Conservation (phyloP, 163 green algal genomes). For the Scenedesmus sp. region DNA sequence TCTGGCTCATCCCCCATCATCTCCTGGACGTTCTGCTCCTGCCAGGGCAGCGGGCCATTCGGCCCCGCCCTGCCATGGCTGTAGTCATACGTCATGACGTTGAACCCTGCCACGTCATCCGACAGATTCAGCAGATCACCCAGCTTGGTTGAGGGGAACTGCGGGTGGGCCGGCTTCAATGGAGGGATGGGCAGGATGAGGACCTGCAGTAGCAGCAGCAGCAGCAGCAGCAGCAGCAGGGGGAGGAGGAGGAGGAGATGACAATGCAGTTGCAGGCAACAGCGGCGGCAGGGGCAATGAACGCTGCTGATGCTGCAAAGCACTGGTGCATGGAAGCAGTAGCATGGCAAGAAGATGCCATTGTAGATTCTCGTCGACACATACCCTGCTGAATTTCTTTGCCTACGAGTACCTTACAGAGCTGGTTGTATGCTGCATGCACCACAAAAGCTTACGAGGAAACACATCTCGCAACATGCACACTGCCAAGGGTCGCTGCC, state of each 20-base stretch:
- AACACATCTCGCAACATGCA: too few species aligned
- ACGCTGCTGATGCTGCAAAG: too few species aligned
- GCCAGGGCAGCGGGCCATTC: slow-evolving; percentile 78
- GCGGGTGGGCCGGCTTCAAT: slow-evolving; percentile 31
- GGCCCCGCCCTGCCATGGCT: slow-evolving; percentile 55
- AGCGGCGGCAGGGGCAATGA: not conserved
- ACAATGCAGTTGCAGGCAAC: too few species aligned
- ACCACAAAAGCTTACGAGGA: too few species aligned
- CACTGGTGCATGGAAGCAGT: not conserved
- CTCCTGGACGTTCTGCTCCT: slow-evolving; percentile 62
- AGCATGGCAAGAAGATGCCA: slow-evolving; percentile 8
- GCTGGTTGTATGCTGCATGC: too few species aligned
- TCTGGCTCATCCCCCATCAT: slow-evolving; percentile 37
- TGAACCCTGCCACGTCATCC: slow-evolving; percentile 62
- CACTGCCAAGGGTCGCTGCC: too few species aligned
- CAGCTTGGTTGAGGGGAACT: slow-evolving; percentile 15
- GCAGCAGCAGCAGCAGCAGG: not conserved
- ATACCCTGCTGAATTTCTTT: too few species aligned
- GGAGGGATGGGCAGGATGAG: slow-evolving; percentile 76
- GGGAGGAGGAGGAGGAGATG: not conserved
- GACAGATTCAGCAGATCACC: slow-evolving; percentile 60
- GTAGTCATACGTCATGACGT: slow-evolving; percentile 69
- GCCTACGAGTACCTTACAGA: too few species aligned
- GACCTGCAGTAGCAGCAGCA: slow-evolving; percentile 41
- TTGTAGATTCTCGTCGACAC: too few species aligned